phyloP scores from a whole-genome alignment of 1,284 basidiomycete genomes.

The Mixia osmundae region DNA sequence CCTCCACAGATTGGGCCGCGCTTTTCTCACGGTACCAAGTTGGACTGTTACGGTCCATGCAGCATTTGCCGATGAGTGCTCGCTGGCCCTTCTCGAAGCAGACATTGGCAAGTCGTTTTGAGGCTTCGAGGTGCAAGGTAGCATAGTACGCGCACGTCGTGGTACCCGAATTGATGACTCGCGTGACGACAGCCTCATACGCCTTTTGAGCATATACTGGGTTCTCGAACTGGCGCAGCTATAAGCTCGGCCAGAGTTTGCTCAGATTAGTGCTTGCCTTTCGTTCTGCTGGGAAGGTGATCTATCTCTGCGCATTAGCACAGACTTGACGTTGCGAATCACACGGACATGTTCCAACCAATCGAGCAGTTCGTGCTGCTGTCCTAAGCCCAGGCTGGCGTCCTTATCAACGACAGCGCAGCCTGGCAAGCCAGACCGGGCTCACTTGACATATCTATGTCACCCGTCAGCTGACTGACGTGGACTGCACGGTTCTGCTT shows the following conservation, averaged over 20 bases:
- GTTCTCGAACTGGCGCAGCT: slow-evolving; percentile 33
- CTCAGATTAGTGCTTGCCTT: slow-evolving; percentile 18
- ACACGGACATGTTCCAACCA: slow-evolving; percentile 38
- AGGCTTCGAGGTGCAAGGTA: slow-evolving; percentile 54
- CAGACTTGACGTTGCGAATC: not conserved
- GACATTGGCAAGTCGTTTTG: slow-evolving; percentile 55
- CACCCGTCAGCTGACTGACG: not conserved
- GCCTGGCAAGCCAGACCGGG: not conserved
- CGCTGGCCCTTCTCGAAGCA: slow-evolving; percentile 52
- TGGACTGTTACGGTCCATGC: slow-evolving; percentile 64
- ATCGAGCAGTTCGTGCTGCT: slow-evolving; percentile 46
- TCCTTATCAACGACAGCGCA: no score
- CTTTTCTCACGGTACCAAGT: slow-evolving; percentile 31
- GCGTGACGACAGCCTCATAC: slow-evolving; percentile 49
- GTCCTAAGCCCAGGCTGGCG: slow-evolving; percentile 17
- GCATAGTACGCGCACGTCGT: slow-evolving; percentile 31
- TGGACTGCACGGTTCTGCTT: not conserved
- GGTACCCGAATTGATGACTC: slow-evolving; percentile 43
- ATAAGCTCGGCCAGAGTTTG: not conserved
- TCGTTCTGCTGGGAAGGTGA: slow-evolving; percentile 78
- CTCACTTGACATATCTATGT: not conserved
- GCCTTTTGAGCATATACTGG: slow-evolving; percentile 40
- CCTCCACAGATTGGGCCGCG: slow-evolving; percentile 28
- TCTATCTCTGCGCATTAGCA: slow-evolving; percentile 20
- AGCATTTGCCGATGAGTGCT: slow-evolving; percentile 74